Evolutionary conservation across 345 rosid genomes (phyloP).

Genomic region (Murraya paniculata): DNA sequence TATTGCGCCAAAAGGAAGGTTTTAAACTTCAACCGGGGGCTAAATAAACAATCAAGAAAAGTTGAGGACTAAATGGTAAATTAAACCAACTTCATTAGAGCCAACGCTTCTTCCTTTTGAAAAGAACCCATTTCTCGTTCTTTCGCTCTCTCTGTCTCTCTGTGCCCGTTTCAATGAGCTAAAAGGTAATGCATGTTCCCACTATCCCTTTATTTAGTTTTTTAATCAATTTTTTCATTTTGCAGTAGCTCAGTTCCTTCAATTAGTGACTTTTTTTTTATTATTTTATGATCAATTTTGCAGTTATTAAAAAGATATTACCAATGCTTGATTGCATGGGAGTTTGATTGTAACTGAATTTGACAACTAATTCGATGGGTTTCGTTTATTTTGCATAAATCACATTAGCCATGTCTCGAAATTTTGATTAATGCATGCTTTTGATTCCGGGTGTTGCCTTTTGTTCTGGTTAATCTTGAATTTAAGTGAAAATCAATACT

Average conservation of each 20-base stretch:
- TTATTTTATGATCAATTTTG: neutral
- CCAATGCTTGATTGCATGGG: neutral
- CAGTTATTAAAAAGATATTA: neutral
- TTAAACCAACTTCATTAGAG: slow-evolving; percentile 6
- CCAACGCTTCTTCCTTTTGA: slow-evolving; percentile 4
- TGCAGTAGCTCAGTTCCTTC: neutral
- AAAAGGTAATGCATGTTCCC: slow-evolving; percentile 15
- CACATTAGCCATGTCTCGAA: neutral
- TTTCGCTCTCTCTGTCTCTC: slow-evolving; percentile 5
- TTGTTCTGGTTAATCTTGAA: neutral
- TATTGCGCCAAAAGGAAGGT: slow-evolving; percentile 2
- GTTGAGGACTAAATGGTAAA: neutral
- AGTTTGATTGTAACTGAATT: neutral
- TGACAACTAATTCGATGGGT: neutral
- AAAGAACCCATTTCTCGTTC: slow-evolving; percentile 8
- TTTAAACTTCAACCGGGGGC: slow-evolving; percentile 1
- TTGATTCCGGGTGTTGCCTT: slow-evolving; percentile 1
- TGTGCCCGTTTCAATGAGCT: slow-evolving; percentile 13
- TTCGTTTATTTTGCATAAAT: neutral
- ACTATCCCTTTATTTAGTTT: neutral
- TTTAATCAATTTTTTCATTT: neutral
- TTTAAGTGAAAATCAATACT: neutral
- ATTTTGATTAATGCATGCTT: neutral
- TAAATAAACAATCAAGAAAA: neutral
- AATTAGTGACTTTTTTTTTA: neutral